These are phyloP conservation scores for Salix exigua DNA, from an alignment of 345 rosid genomes.

Conservation along the genomic window DNA sequence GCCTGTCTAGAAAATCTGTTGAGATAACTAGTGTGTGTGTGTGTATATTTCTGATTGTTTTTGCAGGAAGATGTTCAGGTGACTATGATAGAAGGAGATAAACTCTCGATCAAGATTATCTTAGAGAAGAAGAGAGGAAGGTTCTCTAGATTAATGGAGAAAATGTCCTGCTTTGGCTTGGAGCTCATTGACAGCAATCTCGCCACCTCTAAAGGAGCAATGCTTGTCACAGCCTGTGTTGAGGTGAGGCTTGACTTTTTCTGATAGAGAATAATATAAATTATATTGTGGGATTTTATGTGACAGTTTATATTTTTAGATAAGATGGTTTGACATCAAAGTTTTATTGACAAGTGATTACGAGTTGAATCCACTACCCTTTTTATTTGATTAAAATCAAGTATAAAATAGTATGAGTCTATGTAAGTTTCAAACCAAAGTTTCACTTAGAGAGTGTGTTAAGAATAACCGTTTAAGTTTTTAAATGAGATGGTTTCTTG, in stretches of 20 bases:
- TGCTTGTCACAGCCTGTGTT: constrained; percentile 52
- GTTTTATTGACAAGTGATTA: no score
- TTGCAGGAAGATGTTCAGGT: constrained; percentile 62
- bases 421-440: no score
- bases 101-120: constrained; percentile 65
- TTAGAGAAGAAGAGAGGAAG: constrained; percentile 50
- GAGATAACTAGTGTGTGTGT: neutral
- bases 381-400: no score
- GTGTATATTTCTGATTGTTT: neutral
- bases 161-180: constrained; percentile 45
- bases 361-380: no score
- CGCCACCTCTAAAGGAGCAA: constrained; percentile 50
- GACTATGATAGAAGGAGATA: constrained; percentile 42
- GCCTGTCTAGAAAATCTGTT: neutral
- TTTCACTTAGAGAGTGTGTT: fast-evolving
- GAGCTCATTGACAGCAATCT: constrained; percentile 55
- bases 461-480: no score
- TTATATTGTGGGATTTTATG: fast-evolving
- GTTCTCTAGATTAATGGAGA: constrained; percentile 61
- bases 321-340: no score
- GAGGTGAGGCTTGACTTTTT: constrained; percentile 23
- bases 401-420: no score
- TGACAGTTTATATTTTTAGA: fast-evolving
- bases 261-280: no score
- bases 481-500: fast-evolving